These are phyloP conservation scores for Colletotrichum tamarilloi DNA, from an alignment of 2,329 filamentous ascomycete genomes.

Conservation along the genomic window DNA sequence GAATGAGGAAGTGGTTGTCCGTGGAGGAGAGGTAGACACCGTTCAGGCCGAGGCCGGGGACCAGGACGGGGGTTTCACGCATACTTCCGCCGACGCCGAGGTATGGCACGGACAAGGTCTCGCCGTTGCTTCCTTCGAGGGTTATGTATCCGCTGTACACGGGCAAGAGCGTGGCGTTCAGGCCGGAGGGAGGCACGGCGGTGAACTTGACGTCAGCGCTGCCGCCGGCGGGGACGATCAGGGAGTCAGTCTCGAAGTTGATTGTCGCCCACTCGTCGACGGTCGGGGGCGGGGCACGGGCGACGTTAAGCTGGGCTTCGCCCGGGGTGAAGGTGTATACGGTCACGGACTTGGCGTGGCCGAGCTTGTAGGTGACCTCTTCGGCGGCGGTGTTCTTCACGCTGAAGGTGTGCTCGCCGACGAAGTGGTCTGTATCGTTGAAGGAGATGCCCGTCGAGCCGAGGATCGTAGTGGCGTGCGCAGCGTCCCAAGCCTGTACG, in stretches of 20 bases:
- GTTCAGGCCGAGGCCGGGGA: constrained; percentile 6
- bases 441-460: constrained; percentile 52
- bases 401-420: constrained; percentile 46
- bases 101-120: constrained; percentile 52
- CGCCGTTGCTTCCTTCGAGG: constrained; percentile 50
- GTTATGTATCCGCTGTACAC: constrained; percentile 57
- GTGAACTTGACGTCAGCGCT: constrained; percentile 42
- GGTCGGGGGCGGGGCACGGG: constrained; percentile 35
- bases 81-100: constrained; percentile 48
- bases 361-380: constrained; percentile 50
- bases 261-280: constrained; percentile 36
- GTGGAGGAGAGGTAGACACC: constrained; percentile 35
- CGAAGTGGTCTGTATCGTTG: constrained; percentile 57
- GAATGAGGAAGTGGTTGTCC: constrained; percentile 29
- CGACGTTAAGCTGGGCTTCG: constrained; percentile 6
- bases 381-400: constrained; percentile 52
- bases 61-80: constrained; percentile 35
- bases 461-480: constrained; percentile 50
- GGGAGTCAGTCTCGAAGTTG: constrained; percentile 33
- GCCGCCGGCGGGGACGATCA: constrained; percentile 43
- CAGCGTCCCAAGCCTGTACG: constrained; percentile 53
- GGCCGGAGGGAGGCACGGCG: constrained; percentile 41
- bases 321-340: constrained; percentile 48
- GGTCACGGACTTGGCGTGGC: constrained; percentile 48
- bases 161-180: constrained; percentile 47